A percentile compares a stretch with the other conserved stretches of the same genome.
Conservation (phyloP, 345 rosid genomes). For the Physaria fendleri region DNA sequence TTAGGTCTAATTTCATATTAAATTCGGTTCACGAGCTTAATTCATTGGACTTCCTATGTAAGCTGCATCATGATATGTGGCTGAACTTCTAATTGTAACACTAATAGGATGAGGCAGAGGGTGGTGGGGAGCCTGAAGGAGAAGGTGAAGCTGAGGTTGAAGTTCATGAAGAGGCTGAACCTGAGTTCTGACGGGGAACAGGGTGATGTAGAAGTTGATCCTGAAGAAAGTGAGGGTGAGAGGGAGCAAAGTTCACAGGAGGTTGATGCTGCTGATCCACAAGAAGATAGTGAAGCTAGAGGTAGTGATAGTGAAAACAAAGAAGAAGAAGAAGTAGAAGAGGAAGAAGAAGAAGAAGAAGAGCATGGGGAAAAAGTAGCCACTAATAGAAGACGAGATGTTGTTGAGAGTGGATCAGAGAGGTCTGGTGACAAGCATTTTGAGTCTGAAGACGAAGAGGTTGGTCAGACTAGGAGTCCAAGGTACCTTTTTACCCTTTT, state of each 20-base stretch:
- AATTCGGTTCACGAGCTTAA: background rate
- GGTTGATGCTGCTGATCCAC: constrained; percentile 53
- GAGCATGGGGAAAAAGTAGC: constrained; percentile 49
- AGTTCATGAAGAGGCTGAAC: constrained; percentile 43
- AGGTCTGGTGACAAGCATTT: constrained; percentile 71
- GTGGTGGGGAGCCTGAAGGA: constrained; percentile 55
- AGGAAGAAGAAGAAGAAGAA: too few relatives aligned
- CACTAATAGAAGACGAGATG: constrained; percentile 52
- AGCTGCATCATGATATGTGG: background rate
- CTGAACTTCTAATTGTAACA: background rate
- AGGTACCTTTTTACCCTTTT: constrained; percentile 38
- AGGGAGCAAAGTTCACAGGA: constrained; percentile 78
- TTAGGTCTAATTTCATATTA: background rate
- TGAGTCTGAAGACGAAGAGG: constrained; percentile 84
- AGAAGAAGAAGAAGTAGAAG: too few relatives aligned
- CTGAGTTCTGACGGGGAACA: constrained; percentile 70
- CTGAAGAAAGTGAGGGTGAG: constrained; percentile 91
- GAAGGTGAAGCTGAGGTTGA: constrained; percentile 54
- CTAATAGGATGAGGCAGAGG: constrained; percentile 85
- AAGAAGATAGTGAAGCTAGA: constrained; percentile 68
- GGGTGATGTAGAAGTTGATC: constrained; percentile 64
- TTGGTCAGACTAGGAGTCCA: constrained; percentile 64
- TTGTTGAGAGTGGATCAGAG: constrained; percentile 82
- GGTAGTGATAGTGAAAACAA: constrained; percentile 65
- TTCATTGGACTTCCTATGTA: background rate